Conservation (phyloP, 1,139 yeast species). For the Arxiozyma slooffiae region DNA sequence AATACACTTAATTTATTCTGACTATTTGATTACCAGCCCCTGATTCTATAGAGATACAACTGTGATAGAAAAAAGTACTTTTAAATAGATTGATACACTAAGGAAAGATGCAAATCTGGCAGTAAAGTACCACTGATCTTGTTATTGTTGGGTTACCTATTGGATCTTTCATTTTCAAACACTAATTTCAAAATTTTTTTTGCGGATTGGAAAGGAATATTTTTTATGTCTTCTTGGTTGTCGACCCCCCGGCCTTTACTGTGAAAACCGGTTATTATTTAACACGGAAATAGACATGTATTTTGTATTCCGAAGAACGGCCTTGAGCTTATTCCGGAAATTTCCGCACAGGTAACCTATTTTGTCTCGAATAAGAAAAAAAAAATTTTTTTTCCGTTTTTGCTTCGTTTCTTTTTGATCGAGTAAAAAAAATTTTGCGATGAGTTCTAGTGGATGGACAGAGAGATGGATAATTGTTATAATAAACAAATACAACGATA, state of each 20-base stretch:
- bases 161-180: too few species aligned
- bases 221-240: too few species aligned
- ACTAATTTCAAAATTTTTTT: not conserved
- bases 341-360: not conserved
- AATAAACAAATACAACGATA: not conserved
- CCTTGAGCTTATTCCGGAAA: not conserved
- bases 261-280: too few species aligned
- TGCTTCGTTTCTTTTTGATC: not conserved
- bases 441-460: conserved; percentile 1
- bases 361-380: too few species aligned
- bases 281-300: too few species aligned
- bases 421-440: not conserved
- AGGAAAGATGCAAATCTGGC: too few species aligned
- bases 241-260: too few species aligned
- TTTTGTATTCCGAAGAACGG: not conserved
- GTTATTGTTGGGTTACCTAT: too few species aligned
- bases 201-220: not conserved
- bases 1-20: not conserved
- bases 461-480: not conserved
- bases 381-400: not conserved
- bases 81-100: not conserved
- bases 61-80: not conserved
- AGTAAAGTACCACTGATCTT: too few species aligned
- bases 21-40: not conserved
- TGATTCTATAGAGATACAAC: not conserved